Evolutionary conservation across 352 stramenopile genomes (phyloP).

Genomic region (Phytophthora fragariae): DNA sequence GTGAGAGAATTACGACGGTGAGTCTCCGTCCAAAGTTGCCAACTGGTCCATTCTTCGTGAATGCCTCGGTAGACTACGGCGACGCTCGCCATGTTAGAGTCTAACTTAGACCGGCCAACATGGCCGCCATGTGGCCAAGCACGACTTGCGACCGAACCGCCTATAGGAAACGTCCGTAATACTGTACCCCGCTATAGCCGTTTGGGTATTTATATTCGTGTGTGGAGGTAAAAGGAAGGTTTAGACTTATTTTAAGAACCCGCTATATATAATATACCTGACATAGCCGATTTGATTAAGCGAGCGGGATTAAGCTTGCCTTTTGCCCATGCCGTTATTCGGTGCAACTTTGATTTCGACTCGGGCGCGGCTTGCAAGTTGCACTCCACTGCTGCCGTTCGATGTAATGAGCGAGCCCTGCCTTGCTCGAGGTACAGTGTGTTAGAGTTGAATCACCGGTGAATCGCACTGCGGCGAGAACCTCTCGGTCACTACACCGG

Average conservation of each 20-base stretch:
- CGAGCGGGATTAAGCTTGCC: background rate
- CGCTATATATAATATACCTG: background rate
- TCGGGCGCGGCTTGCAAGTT: background rate
- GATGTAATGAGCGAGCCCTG: slow-evolving; percentile 15
- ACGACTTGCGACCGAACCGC: slow-evolving; percentile 15
- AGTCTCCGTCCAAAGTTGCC: slow-evolving; percentile 13
- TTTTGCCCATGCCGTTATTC: background rate
- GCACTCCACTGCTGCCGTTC: slow-evolving; percentile 10
- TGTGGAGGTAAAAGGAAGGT: background rate
- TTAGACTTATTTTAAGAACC: background rate
- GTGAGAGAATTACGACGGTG: slow-evolving; percentile 3
- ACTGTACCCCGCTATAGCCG: background rate
- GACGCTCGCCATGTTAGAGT: background rate
- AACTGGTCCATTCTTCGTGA: slow-evolving; percentile 16
- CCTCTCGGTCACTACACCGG: too few species aligned
- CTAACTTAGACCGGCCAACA: background rate
- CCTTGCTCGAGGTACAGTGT: background rate
- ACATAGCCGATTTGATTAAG: background rate
- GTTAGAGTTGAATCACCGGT: background rate
- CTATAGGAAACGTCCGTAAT: slow-evolving; percentile 16
- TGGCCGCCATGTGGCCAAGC: slow-evolving; percentile 9
- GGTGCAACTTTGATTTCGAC: background rate
- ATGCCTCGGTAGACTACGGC: background rate
- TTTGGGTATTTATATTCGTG: background rate
- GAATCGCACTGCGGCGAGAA: background rate